Percentiles rank a stretch among this genome's conserved stretches.
These are phyloP conservation scores for Calonectria multiphialidica DNA, from an alignment of 2,329 filamentous ascomycete species.

Conservation along the genomic window DNA sequence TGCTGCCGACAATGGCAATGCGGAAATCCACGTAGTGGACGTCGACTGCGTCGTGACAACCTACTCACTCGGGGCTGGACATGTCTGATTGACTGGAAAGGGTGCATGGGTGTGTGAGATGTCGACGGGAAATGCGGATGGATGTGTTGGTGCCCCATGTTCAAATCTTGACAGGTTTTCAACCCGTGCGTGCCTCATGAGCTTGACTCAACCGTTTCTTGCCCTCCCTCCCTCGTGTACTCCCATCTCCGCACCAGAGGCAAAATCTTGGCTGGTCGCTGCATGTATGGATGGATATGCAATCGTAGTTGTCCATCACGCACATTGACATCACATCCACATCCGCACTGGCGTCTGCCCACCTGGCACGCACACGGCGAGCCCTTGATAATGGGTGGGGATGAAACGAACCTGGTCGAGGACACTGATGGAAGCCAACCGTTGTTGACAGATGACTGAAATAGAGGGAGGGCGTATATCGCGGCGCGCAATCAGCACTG, in stretches of 20 bases:
- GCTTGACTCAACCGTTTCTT: slow-evolving; percentile 13
- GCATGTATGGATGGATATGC: not conserved
- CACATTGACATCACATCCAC: not conserved
- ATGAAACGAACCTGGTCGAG: not conserved
- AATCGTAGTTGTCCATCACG: not conserved
- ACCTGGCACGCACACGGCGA: slow-evolving; percentile 8
- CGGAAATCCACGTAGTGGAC: slow-evolving; percentile 18
- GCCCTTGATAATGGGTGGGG: slow-evolving; percentile 14
- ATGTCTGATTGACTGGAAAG: slow-evolving; percentile 40
- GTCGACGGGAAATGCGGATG: slow-evolving; percentile 45
- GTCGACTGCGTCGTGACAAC: slow-evolving; percentile 26
- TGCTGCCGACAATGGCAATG: slow-evolving; percentile 26
- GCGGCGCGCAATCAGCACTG: slow-evolving; percentile 19
- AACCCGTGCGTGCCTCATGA: slow-evolving; percentile 21
- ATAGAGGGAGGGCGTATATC: slow-evolving; percentile 16
- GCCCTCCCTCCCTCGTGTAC: slow-evolving; percentile 15
- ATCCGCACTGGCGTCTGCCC: not conserved
- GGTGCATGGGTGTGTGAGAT: slow-evolving; percentile 40
- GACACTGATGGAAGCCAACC: slow-evolving; percentile 8
- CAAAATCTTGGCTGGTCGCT: slow-evolving; percentile 7
- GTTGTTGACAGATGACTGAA: not conserved
- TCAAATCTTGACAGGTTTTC: slow-evolving; percentile 29
- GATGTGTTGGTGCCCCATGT: slow-evolving; percentile 44
- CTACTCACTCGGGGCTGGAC: not conserved
- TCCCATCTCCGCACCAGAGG: slow-evolving; percentile 1